A percentile compares a stretch with the other conserved stretches of the same genome.
Evolutionary conservation across 768 basidiomycete species (phyloP).

Genomic region (Chlorophyllum brunneum): DNA sequence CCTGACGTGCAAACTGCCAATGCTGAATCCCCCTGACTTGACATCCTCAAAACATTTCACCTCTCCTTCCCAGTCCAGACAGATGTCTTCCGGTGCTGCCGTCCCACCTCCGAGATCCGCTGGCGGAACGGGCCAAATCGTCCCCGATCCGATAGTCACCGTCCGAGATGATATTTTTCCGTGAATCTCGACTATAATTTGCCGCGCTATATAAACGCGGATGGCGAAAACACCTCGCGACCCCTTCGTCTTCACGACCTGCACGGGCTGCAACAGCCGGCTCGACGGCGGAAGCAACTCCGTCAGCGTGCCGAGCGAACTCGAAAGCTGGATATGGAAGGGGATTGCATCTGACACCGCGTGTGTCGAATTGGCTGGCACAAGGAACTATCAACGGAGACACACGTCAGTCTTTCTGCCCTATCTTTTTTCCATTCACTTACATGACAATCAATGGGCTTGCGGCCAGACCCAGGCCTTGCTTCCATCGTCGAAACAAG

Average conservation of each 20-base stretch:
- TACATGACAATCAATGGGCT: conserved; percentile 51
- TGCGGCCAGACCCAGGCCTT: conserved; percentile 26
- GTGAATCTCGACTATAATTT: conserved; percentile 36
- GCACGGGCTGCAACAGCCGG: conserved; percentile 17
- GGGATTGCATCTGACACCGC: conserved; percentile 49
- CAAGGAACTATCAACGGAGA: conserved; percentile 19
- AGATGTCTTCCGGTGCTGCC: conserved; percentile 23
- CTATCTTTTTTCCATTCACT: conserved; percentile 18
- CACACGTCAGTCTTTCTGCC: not conserved
- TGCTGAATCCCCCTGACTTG: conserved; percentile 40
- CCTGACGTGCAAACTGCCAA: conserved; percentile 43
- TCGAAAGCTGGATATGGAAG: conserved; percentile 53
- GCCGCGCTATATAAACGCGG: conserved; percentile 35
- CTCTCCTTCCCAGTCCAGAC: conserved; percentile 55
- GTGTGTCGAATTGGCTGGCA: conserved; percentile 49
- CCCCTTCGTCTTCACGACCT: not conserved
- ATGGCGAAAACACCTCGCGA: conserved; percentile 12
- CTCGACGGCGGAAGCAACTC: conserved; percentile 33
- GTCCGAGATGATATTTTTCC: conserved; percentile 34
- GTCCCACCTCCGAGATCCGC: conserved; percentile 10
- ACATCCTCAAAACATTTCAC: conserved; percentile 37
- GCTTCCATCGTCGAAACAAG: conserved; percentile 34
- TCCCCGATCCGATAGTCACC: conserved; percentile 40
- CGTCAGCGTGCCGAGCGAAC: conserved; percentile 38
- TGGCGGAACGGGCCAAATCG: conserved; percentile 34